Evolutionary conservation across 176 grass and related monocot species (phyloP), one percentile per base, ranked within the genome.

Genomic region (Secale cereale): DNA sequence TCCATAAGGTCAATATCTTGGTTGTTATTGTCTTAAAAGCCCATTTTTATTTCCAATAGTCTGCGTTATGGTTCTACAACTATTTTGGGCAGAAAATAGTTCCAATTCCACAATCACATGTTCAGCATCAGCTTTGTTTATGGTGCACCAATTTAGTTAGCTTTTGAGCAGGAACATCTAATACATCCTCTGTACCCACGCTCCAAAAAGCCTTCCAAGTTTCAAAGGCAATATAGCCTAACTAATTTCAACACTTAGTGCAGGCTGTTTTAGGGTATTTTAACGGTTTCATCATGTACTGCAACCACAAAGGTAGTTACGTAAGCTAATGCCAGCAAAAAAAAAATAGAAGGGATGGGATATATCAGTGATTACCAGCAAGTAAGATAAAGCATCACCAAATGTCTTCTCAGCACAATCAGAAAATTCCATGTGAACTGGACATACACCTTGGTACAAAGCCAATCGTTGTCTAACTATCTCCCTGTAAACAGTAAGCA

Each of bases 371-470:
- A 82, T 88, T 95, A 96, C 97, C 93, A 92, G 72, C 81, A 99
- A 89, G 80, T 86, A 92, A 82, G 97, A 94, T 78, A 95, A 96
- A 70, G 97, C 97, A 2, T 94, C 86, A 13, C 69, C 82, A 70
- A 99, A 96, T 50, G 91, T 94, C 78, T 78, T 92, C 78, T 99
- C 97, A n/a, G 93, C 93, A 84, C 90, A 80, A 84, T 92, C 86
- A 70, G 86, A 92, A 81, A 99, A 99, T 80, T 99, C 77, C 90
- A 92, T 94, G 65, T 88, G 70, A 48, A 99, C 73, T 70, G 97
- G 91, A 31, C 97, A 94, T 60, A 99, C 88, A 36, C 97, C 97
- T 92, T 99, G 97, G 86, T 96, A 99, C 63, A 99, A 79, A 54
- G 97, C 91, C 82, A 99, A 80, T 68, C 97, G 87, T 86, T 99